A percentile compares a stretch with the other conserved stretches of the same genome.
Conservation (phyloP, 1,284 basidiomycete genomes). For the Irpex sp. region DNA sequence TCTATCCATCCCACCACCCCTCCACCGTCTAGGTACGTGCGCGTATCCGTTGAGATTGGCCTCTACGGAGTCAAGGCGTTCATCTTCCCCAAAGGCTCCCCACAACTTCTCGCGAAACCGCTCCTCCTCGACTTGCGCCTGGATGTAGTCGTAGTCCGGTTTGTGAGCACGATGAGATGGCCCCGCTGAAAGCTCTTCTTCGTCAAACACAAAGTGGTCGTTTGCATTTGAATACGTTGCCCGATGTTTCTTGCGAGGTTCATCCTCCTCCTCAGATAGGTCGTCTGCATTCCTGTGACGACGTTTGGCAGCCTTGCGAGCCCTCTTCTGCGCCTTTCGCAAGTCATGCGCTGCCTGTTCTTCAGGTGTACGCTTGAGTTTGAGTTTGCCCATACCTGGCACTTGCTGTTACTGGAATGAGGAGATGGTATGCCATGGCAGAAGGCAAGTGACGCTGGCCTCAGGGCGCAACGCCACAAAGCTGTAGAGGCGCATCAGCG, state of each 20-base stretch:
- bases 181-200: neutral
- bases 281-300: slow-evolving; percentile 3
- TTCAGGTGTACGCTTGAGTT: slow-evolving; percentile 65
- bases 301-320: slow-evolving; percentile 37
- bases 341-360: slow-evolving; percentile 56
- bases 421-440: no score
- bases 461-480: neutral
- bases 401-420: neutral
- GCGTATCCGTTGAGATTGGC: slow-evolving; percentile 61
- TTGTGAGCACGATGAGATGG: slow-evolving; percentile 25
- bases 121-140: slow-evolving; percentile 55
- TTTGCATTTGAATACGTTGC: neutral
- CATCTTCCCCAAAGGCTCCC: slow-evolving; percentile 66
- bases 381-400: slow-evolving; percentile 53
- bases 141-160: slow-evolving; percentile 46
- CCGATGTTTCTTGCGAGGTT: neutral
- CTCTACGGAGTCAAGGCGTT: slow-evolving; percentile 59
- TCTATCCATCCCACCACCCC: slow-evolving; percentile 30
- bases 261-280: slow-evolving; percentile 4
- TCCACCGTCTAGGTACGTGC: slow-evolving; percentile 61
- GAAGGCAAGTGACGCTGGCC: neutral
- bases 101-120: slow-evolving; percentile 69
- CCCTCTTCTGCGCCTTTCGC: slow-evolving; percentile 44
- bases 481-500: neutral
- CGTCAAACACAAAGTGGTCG: slow-evolving; percentile 2